Evolutionary conservation across 2,329 filamentous ascomycete genomes (phyloP).

Genomic region (Macroventuria anomochaeta): DNA sequence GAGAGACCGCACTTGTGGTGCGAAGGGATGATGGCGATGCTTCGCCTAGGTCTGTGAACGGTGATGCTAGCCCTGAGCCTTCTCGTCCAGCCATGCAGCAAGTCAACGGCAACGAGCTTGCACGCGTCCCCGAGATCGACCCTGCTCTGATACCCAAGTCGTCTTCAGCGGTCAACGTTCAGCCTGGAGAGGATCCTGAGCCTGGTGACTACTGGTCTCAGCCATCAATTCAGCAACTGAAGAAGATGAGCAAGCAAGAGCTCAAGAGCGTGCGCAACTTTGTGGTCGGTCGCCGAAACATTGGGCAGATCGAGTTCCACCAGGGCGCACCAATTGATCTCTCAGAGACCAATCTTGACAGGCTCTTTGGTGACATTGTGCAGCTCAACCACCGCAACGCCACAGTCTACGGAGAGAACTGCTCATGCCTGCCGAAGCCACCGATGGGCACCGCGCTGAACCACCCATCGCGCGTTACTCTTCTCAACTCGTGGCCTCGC

Average conservation of each 20-base stretch:
- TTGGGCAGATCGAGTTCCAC: slow-evolving; percentile 82
- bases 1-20: slow-evolving; percentile 57
- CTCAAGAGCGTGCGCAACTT: slow-evolving; percentile 76
- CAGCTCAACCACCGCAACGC: slow-evolving; percentile 77
- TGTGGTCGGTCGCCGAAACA: slow-evolving; percentile 79
- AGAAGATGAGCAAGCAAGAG: slow-evolving; percentile 79
- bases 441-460: slow-evolving; percentile 87
- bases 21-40: slow-evolving; percentile 57
- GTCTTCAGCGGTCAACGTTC: slow-evolving; percentile 38
- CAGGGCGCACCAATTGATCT: slow-evolving; percentile 70
- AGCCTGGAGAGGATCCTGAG: slow-evolving; percentile 55
- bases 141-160: slow-evolving; percentile 53
- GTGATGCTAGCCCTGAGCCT: slow-evolving; percentile 40
- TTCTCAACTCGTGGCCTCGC: slow-evolving; percentile 93
- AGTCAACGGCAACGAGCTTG: slow-evolving; percentile 75
- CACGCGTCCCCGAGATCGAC: slow-evolving; percentile 80
- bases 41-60: slow-evolving; percentile 61
- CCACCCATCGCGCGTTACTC: slow-evolving; percentile 83
- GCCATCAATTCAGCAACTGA: slow-evolving; percentile 76
- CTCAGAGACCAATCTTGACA: slow-evolving; percentile 76
- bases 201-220: slow-evolving; percentile 87
- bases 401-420: slow-evolving; percentile 76
- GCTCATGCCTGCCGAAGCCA: slow-evolving; percentile 69
- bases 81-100: slow-evolving; percentile 72
- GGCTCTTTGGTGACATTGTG: slow-evolving; percentile 79